Conservation (phyloP, 2,329 filamentous ascomycete genomes). For the Trichoderma polysporum region DNA sequence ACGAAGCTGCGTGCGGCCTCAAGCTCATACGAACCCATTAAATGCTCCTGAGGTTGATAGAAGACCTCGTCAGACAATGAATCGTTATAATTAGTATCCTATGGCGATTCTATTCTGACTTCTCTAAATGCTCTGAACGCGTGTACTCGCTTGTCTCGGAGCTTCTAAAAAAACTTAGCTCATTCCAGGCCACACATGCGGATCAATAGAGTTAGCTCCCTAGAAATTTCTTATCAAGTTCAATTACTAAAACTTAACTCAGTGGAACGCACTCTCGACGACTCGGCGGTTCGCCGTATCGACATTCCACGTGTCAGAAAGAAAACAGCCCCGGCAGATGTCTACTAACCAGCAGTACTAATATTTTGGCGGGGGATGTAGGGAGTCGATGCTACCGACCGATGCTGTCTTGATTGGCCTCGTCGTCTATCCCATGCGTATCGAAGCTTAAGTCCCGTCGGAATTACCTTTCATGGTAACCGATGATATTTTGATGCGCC, state of each 20-base stretch:
- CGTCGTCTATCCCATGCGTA: conserved; percentile 76
- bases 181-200: not conserved
- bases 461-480: conserved; percentile 84
- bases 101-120: no score
- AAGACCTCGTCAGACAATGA: no score
- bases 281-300: conserved; percentile 50
- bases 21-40: no score
- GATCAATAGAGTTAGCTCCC: conserved; percentile 25
- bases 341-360: no score
- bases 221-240: no score
- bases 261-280: conserved; percentile 73
- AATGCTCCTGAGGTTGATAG: no score
- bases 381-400: conserved; percentile 65
- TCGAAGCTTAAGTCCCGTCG: conserved; percentile 64
- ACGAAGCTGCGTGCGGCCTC: no score
- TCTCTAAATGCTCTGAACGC: not conserved
- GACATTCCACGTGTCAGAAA: no score
- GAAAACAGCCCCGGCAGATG: no score
- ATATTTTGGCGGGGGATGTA: no score
- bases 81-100: no score
- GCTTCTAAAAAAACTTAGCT: not conserved
- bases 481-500: conserved; percentile 68
- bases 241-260: no score
- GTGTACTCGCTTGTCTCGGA: not conserved
- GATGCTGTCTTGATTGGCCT: conserved; percentile 68